Conservation (phyloP, 352 stramenopile genomes). For the Pythium rhizo-oryzae region DNA sequence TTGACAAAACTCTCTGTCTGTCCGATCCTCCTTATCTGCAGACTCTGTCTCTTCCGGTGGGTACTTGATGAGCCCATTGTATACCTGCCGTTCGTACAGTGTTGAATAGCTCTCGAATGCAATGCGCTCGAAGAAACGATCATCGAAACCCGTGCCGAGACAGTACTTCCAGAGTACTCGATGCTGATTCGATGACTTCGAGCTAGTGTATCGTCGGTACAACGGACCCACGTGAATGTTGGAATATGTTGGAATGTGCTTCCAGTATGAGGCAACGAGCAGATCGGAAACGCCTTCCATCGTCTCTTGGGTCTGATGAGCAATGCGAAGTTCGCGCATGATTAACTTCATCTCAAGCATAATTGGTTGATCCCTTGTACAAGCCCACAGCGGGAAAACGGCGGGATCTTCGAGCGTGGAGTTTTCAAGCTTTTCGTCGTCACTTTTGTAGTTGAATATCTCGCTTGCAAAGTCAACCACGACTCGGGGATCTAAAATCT, state of each 20-base stretch:
- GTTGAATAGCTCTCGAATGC: conserved; percentile 7
- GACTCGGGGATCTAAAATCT: background rate
- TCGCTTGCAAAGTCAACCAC: conserved; percentile 6
- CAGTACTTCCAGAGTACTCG: conserved; percentile 11
- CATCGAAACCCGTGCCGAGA: background rate
- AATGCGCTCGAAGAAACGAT: conserved; percentile 10
- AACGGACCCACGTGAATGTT: conserved; percentile 7
- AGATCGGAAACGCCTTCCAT: conserved; percentile 2
- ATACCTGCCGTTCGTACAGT: background rate
- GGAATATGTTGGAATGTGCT: background rate
- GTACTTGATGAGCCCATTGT: conserved; percentile 16
- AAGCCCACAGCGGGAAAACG: background rate
- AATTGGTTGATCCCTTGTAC: background rate
- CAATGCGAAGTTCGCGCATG: conserved; percentile 4
- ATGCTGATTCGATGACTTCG: background rate
- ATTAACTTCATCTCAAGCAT: conserved; percentile 13
- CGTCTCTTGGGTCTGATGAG: background rate
- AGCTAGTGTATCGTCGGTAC: background rate
- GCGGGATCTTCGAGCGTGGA: background rate
- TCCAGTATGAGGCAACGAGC: background rate
- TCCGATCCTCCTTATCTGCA: background rate
- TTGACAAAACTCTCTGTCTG: conserved; percentile 5
- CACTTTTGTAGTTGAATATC: background rate
- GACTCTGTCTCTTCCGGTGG: background rate
- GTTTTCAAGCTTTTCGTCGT: background rate